Evolutionary conservation across 2,329 filamentous ascomycete species (phyloP).

Genomic region (Pyrenochaeta sp.): DNA sequence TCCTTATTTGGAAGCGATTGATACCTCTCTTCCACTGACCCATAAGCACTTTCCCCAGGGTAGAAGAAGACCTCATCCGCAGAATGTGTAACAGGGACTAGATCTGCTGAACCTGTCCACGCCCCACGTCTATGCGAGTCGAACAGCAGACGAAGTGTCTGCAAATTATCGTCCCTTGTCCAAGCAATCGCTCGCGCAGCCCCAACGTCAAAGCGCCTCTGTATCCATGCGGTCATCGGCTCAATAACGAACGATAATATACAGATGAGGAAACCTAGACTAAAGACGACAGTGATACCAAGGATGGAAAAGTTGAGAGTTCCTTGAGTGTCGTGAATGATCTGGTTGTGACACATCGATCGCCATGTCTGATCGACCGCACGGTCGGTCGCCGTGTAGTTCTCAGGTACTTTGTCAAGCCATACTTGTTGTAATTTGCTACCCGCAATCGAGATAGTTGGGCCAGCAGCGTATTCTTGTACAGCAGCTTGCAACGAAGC

Average conservation of each 20-base stretch:
- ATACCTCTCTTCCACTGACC: neutral
- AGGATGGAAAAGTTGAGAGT: neutral
- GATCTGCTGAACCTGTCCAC: neutral
- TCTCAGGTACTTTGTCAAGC: too few species aligned
- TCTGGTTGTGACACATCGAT: neutral
- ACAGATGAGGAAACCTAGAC: neutral
- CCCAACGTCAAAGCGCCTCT: neutral
- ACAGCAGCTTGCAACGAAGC: slow-evolving; percentile 9
- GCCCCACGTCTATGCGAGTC: neutral
- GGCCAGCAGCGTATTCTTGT: neutral
- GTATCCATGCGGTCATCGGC: neutral
- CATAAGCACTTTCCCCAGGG: neutral
- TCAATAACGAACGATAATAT: neutral
- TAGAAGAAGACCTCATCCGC: neutral
- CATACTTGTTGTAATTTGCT: too few species aligned
- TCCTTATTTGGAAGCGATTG: neutral
- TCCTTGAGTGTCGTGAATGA: neutral
- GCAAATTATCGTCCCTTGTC: neutral
- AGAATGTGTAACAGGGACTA: neutral
- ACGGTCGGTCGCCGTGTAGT: neutral
- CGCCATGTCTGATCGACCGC: neutral
- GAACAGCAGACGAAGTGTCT: neutral
- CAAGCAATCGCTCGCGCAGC: neutral
- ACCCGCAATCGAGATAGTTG: neutral
- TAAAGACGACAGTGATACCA: neutral